Evolutionary conservation across 108 stramenopile species (phyloP), one percentile per base, ranked within the genome.

Genomic region (Nitzschia inconspicua): DNA sequence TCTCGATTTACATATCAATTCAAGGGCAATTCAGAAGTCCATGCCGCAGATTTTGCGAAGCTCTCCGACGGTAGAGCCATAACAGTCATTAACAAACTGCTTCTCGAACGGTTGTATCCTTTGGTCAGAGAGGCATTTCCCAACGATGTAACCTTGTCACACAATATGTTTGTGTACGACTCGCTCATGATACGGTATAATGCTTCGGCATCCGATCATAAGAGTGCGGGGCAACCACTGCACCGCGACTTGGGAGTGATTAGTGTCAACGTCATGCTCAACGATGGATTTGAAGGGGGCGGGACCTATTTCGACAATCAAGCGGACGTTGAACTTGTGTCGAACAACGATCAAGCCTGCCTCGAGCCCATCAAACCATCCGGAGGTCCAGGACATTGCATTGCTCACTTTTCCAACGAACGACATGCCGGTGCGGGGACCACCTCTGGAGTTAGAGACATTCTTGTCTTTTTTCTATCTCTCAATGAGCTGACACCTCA

Each of bases 241-340:
- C 86, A 87, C 68, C 67, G 86, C 7, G 86, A 87, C 66, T 52
- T 83, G 63, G 82, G 86, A 49, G 61, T 82, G 16, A 73, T 84
- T 2, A 75, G 76, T 13, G 78, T 84, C 46, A 87, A 87, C 40
- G 72, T 87, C 14, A 74, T 77, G 75, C 72, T 87, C 20, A 84
- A 82, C 53, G 36, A 54, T 29, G 72, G 77, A 16, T 87, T 84
- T 59, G 69, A 71, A 11, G 81, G 82, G 23, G 86, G 86, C 6
- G 86, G 86, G 18, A 87, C 86, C 11, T 78, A 79, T 56, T 84
- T 87, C 41, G 86, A 87, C 56, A 48, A 77, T 53, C 86, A 80
- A 50, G 46, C 11, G 32, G 3, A 10, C 0, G 7, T 37, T 24
- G 26, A 25, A 48, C 5, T 22, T 41, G 49, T 40, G 20, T 42